phyloP scores from a whole-genome alignment of 208 protist genomes.

The Porcisia hertigi region DNA sequence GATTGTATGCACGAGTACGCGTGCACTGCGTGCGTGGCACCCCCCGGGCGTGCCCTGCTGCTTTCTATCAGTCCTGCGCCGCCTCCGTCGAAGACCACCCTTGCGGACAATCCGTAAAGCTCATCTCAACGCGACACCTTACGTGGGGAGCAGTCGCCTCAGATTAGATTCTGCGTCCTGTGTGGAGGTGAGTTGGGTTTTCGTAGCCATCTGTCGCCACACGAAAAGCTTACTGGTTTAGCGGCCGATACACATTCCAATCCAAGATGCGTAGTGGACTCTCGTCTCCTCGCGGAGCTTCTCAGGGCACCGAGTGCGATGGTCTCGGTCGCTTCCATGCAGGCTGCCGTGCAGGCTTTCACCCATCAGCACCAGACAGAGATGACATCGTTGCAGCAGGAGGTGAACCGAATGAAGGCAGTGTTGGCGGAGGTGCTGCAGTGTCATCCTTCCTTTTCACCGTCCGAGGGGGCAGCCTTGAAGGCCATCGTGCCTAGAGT shows the following conservation, averaged over 20 bases:
- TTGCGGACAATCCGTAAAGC: background rate
- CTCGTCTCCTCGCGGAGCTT: background rate
- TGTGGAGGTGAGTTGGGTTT: background rate
- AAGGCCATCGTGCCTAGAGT: background rate
- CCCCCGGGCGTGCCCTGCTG: constrained; percentile 8
- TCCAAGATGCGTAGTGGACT: background rate
- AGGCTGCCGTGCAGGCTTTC: background rate
- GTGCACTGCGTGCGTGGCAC: constrained; percentile 1
- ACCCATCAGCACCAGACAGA: background rate
- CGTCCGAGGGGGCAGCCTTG: background rate
- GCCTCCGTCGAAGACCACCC: background rate
- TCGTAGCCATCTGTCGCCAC: background rate
- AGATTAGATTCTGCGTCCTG: constrained; percentile 2
- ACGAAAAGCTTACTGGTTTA: background rate
- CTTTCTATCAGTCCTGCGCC: constrained; percentile 11
- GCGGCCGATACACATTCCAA: background rate
- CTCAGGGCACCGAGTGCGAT: background rate
- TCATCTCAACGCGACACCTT: background rate
- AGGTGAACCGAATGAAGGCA: constrained; percentile 6
- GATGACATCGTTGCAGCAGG: background rate
- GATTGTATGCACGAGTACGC: background rate
- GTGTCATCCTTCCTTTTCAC: background rate
- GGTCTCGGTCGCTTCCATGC: constrained; percentile 13
- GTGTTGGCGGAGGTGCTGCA: background rate
- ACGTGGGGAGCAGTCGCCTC: background rate